These are phyloP conservation scores for Beta lomatogona DNA, from an alignment of 179 eudicot genomes.

Conservation along the genomic window DNA sequence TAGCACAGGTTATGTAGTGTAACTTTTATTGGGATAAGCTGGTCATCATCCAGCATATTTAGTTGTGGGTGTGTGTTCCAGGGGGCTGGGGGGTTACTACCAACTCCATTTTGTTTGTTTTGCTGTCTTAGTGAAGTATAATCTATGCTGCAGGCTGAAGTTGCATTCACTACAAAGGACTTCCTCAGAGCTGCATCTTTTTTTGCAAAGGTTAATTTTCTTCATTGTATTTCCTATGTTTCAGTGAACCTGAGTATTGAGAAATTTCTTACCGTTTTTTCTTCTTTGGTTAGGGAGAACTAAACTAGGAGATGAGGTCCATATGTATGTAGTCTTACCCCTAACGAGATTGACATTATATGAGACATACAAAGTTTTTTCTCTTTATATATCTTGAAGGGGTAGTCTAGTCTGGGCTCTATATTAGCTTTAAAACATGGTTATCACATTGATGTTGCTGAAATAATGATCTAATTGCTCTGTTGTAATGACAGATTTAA, in stretches of 20 bases:
- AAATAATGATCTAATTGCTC: background rate
- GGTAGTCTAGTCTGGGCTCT: background rate
- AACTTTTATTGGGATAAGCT: background rate
- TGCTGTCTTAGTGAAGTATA: slow-evolving; percentile 11
- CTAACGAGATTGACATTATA: background rate
- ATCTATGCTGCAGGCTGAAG: slow-evolving; percentile 79
- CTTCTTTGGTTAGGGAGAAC: background rate
- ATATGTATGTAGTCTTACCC: background rate
- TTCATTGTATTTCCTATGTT: slow-evolving; percentile 13
- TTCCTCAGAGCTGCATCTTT: slow-evolving; percentile 93
- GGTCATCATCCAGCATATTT: background rate
- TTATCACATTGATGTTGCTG: background rate
- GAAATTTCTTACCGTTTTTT: background rate
- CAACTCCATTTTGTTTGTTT: background rate
- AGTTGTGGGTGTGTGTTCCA: background rate
- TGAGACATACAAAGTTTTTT: background rate
- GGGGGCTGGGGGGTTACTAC: background rate
- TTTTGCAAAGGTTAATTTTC: slow-evolving; percentile 73
- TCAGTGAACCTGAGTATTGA: background rate
- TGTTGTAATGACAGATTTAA: too few relatives aligned
- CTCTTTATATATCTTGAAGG: background rate
- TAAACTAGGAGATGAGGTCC: background rate
- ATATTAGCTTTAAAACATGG: background rate
- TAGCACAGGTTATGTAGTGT: slow-evolving; percentile 66
- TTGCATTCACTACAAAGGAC: slow-evolving; percentile 86